Evolutionary conservation across 1,139 yeast species (phyloP).

Genomic region (Blastobotrys petasosporus): DNA sequence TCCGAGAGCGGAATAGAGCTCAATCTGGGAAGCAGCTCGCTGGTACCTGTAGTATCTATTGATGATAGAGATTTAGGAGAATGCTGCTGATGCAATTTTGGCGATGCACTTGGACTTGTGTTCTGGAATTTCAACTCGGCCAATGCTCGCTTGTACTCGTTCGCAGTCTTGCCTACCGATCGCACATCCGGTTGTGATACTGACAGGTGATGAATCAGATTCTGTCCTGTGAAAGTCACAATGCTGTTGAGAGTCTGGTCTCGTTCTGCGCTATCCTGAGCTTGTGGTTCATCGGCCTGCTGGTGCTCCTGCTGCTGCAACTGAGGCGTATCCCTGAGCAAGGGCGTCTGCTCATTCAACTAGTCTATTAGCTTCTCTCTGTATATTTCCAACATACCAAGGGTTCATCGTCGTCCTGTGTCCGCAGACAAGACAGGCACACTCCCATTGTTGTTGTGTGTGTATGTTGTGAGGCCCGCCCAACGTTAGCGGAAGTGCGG

Average conservation of each 20-base stretch:
- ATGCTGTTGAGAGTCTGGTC: constrained; percentile 21
- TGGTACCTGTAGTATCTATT: background rate
- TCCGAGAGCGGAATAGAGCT: constrained; percentile 14
- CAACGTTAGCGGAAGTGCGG: no score
- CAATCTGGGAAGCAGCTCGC: constrained; percentile 10
- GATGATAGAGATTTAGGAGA: constrained; percentile 2
- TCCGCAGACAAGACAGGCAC: constrained; percentile 22
- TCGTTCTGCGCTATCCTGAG: constrained; percentile 18
- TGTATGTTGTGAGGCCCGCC: no score
- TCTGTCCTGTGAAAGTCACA: constrained; percentile 24
- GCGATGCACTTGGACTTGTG: constrained; percentile 2
- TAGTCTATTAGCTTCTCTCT: background rate
- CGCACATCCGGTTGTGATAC: constrained; percentile 22
- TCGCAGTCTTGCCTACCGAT: constrained; percentile 19
- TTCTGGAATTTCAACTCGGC: constrained; percentile 14
- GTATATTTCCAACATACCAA: constrained; percentile 4
- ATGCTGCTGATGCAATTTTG: constrained; percentile 1
- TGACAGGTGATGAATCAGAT: constrained; percentile 24
- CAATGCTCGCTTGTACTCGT: constrained; percentile 18
- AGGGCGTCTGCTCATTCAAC: constrained; percentile 14
- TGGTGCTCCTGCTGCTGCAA: constrained; percentile 5
- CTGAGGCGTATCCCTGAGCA: constrained; percentile 2
- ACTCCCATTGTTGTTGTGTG: constrained; percentile 20
- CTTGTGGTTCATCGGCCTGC: constrained; percentile 6
- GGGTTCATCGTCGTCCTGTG: constrained; percentile 15